Evolutionary conservation across 2,329 filamentous ascomycete genomes (phyloP).

Genomic region (Harringtonia aguacate): DNA sequence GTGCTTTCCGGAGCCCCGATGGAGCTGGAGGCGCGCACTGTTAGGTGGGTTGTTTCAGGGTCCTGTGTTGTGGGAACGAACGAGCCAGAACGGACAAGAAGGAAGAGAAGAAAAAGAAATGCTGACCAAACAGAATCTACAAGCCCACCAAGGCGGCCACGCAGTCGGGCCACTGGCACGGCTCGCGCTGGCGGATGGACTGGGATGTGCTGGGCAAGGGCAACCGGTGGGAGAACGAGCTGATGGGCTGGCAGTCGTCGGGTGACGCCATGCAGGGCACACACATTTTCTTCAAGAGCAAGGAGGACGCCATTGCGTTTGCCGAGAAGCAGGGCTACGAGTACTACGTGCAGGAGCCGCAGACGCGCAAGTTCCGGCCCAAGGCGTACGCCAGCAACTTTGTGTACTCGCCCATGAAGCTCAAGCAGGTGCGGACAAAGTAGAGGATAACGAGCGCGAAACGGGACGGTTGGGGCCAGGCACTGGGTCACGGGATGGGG

Average conservation of each 20-base stretch:
- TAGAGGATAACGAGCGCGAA: constrained; percentile 28
- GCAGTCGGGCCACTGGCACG: constrained; percentile 82
- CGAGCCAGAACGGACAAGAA: no score
- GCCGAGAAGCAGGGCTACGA: constrained; percentile 99
- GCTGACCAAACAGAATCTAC: constrained; percentile 59
- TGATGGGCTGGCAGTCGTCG: constrained; percentile 98
- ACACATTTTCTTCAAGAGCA: constrained; percentile 77
- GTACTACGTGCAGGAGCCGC: constrained; percentile 97
- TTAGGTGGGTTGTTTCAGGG: constrained; percentile 53
- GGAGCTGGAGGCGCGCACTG: constrained; percentile 86
- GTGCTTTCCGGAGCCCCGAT: constrained; percentile 85
- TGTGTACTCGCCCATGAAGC: constrained; percentile 69
- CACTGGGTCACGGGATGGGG: neutral
- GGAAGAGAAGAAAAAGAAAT: neutral
- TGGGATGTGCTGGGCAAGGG: constrained; percentile 92
- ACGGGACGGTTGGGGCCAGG: constrained; percentile 1
- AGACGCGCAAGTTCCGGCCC: constrained; percentile 70
- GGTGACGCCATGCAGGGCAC: constrained; percentile 93
- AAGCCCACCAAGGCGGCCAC: constrained; percentile 87
- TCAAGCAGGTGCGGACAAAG: constrained; percentile 80
- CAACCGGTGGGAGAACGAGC: constrained; percentile 93
- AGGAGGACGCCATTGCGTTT: constrained; percentile 90
- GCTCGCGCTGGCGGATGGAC: constrained; percentile 90
- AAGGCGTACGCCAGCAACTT: constrained; percentile 99
- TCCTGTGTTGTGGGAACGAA: no score